Conservation (phyloP, 2,329 filamentous ascomycete genomes). For the Clarireedia sp. region DNA sequence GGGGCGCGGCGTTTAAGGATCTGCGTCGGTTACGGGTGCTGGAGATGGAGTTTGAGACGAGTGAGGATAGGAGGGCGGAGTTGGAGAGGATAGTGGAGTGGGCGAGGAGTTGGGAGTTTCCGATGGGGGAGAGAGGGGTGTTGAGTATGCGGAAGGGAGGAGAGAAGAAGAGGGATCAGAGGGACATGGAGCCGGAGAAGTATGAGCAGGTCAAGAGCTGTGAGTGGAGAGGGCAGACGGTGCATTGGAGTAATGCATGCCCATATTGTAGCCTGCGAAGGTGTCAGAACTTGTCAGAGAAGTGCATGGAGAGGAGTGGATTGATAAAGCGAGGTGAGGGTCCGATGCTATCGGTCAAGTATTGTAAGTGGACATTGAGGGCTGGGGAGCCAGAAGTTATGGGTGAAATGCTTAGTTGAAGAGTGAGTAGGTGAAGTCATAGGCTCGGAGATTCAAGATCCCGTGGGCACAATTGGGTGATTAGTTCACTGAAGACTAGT, state of each 20-base stretch:
- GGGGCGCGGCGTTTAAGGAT: slow-evolving; percentile 18
- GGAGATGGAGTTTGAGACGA: slow-evolving; percentile 22
- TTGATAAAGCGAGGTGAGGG: neutral
- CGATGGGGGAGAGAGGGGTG: slow-evolving; percentile 9
- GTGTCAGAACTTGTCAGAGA: neutral
- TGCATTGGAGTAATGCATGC: slow-evolving; percentile 2
- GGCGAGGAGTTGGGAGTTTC: slow-evolving; percentile 21
- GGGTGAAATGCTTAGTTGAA: neutral
- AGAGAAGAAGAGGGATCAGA: neutral
- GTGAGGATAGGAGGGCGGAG: slow-evolving; percentile 21
- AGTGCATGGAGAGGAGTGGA: neutral
- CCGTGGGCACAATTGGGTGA: too few relatives aligned
- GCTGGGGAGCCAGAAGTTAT: neutral
- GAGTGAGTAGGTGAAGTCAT: neutral
- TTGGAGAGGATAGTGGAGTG: slow-evolving; percentile 17
- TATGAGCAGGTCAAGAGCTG: neutral
- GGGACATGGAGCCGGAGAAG: neutral
- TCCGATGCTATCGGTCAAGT: slow-evolving; percentile 1
- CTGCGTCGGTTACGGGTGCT: slow-evolving; percentile 15
- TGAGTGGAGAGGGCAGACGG: neutral
- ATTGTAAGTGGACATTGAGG: neutral
- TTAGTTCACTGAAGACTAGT: too few relatives aligned
- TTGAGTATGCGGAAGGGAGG: slow-evolving; percentile 13
- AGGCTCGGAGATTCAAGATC: neutral
- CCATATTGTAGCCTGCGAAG: neutral